These are phyloP conservation scores for Schwanniomyces yamadae DNA, from an alignment of 805 yeast genomes.

Conservation along the genomic window DNA sequence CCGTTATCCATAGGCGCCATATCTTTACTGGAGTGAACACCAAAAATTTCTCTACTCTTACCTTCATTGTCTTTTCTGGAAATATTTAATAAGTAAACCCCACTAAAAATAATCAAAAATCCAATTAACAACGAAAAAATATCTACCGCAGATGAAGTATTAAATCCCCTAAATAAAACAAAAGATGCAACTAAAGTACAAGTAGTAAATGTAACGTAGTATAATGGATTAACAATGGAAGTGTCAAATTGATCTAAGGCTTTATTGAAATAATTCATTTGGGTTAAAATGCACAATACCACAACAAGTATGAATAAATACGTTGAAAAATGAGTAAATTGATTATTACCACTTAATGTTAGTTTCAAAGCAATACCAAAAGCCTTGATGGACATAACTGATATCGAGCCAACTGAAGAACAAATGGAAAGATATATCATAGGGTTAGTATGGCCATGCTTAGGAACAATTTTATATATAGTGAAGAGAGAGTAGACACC, in stretches of 20 bases:
- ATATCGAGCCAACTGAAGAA: slow-evolving; percentile 84
- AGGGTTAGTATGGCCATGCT: slow-evolving; percentile 76
- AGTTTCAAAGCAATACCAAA: slow-evolving; percentile 89
- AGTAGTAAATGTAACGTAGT: slow-evolving; percentile 89
- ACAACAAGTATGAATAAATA: slow-evolving; percentile 79
- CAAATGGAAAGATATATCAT: slow-evolving; percentile 89
- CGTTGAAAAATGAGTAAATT: slow-evolving; percentile 80
- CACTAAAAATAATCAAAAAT: slow-evolving; percentile 81
- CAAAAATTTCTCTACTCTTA: slow-evolving; percentile 52
- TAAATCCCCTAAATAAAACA: slow-evolving; percentile 81
- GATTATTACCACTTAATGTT: slow-evolving; percentile 82
- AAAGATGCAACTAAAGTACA: slow-evolving; percentile 84
- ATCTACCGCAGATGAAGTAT: slow-evolving; percentile 76
- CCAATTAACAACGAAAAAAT: slow-evolving; percentile 82
- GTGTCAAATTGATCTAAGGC: slow-evolving; percentile 93
- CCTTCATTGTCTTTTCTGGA: slow-evolving; percentile 63
- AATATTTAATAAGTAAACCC: slow-evolving; percentile 79
- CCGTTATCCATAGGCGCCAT: slow-evolving; percentile 78
- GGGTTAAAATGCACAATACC: slow-evolving; percentile 78
- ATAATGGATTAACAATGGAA: slow-evolving; percentile 85
- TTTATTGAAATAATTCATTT: slow-evolving; percentile 91
- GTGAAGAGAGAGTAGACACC: slow-evolving; percentile 66
- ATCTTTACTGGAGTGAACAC: slow-evolving; percentile 54
- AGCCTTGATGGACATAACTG: slow-evolving; percentile 90
- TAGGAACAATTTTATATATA: slow-evolving; percentile 82